Base-by-base conservation (phyloP, 2,329 filamentous ascomycete genomes). In the Beauveria caledonica region DNA sequence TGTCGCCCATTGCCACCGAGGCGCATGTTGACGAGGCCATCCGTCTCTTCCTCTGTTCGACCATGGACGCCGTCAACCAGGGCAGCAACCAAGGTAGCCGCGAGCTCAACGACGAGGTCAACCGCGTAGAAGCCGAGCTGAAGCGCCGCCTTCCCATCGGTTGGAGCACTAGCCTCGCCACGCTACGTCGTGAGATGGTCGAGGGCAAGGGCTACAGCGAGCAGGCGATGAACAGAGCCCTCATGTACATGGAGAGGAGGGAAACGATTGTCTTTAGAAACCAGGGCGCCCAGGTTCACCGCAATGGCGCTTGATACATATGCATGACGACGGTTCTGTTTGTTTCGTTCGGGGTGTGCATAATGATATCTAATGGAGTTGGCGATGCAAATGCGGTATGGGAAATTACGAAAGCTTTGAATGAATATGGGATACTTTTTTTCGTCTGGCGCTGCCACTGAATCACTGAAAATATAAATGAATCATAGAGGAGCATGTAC, bases 11-110 rank as follows among this genome's bases (percentile, higher is more conserved):
- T 46, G 94, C 93, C 2, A 92, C 89, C 0, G 93, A 97, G 73
- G 81, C 85, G 51, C 94, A 99, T 70, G 94, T 99, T 57, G 93
- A 99, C 69, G 94, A 99, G 77, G 94, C 94, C 2, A 99, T 99
- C 68, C 88, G 94, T 0, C 83, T 99, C 17, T 99, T 99, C 86
- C 79, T 99, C 33, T 94, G 92, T 65, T 92, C 88, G 3, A 99
- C 94, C 61, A 97, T 99, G 94, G 93, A 99, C 70, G 94, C 94
- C 8, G 92, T 97, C 60, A 93, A 90, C 62, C 91, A 96, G 68
- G 93, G 92, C 62, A 87, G 89, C 66, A 89, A 87, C 64, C 85
- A 89, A 67, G 90, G 90, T 42, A 92, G 87, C 69, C 88, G 90
- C 64, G 93, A 97, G 74, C 78, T 97, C 60, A 93, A 95, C 74